A percentile compares a stretch with the other conserved stretches of the same genome.
Evolutionary conservation across 257 asterid species (phyloP).

Genomic region (Solanum ossicruentum): DNA sequence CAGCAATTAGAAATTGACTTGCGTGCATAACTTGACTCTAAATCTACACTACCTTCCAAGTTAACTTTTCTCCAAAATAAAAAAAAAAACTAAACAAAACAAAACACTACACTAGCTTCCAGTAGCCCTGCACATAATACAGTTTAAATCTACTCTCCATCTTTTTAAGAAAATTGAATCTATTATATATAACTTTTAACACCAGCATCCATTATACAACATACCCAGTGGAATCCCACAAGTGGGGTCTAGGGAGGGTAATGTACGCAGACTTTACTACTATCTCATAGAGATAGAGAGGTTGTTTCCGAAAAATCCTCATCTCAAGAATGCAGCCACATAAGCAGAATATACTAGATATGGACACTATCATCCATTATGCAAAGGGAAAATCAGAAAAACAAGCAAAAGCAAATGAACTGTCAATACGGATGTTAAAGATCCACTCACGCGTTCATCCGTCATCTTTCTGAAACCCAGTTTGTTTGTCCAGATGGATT

Average conservation of each 20-base stretch:
- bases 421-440: neutral
- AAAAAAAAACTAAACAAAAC: too few relatives aligned
- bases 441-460: slow-evolving; percentile 57
- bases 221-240: too few relatives aligned
- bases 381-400: neutral
- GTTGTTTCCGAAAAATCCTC: too few relatives aligned
- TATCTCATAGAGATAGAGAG: too few relatives aligned
- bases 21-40: neutral
- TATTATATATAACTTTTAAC: neutral
- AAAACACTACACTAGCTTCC: neutral
- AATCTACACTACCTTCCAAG: neutral
- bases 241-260: too few relatives aligned
- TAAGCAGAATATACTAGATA: too few relatives aligned
- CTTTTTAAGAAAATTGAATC: neutral
- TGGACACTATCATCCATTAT: neutral
- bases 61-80: too few relatives aligned
- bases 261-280: too few relatives aligned
- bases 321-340: too few relatives aligned
- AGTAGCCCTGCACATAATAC: neutral
- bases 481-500: slow-evolving; percentile 90
- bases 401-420: neutral
- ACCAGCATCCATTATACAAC: too few relatives aligned
- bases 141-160: neutral
- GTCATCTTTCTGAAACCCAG: slow-evolving; percentile 80
- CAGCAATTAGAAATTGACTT: neutral